These are phyloP conservation scores for Ascochyta koolunga DNA, from an alignment of 2,329 filamentous ascomycete genomes.

Conservation along the genomic window DNA sequence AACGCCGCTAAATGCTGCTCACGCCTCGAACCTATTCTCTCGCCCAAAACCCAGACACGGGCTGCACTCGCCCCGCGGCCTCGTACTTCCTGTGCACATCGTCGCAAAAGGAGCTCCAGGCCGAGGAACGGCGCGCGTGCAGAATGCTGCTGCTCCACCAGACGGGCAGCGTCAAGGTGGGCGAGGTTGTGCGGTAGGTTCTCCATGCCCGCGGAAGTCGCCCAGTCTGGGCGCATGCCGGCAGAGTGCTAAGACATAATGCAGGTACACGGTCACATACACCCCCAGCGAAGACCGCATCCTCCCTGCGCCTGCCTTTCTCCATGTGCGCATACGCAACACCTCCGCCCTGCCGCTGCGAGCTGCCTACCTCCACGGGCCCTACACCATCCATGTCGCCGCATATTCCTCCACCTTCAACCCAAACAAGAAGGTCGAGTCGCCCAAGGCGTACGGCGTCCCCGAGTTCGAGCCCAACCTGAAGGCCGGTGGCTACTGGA, in stretches of 20 bases:
- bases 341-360: conserved; percentile 87
- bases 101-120: conserved; percentile 42
- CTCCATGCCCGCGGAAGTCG: conserved; percentile 13
- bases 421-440: conserved; percentile 77
- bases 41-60: conserved; percentile 45
- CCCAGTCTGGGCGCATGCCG: conserved; percentile 3
- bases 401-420: conserved; percentile 85
- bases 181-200: conserved; percentile 83
- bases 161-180: conserved; percentile 88
- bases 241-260: conserved; percentile 18
- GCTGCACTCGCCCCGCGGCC: conserved; percentile 32
- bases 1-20: conserved; percentile 49
- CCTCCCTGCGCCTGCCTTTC: conserved; percentile 78
- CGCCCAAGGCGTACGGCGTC: conserved; percentile 72
- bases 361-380: conserved; percentile 94
- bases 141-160: conserved; percentile 91
- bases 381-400: conserved; percentile 87
- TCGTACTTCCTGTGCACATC: conserved; percentile 43
- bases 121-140: conserved; percentile 39
- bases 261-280: conserved; percentile 82
- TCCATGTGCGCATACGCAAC: conserved; percentile 90
- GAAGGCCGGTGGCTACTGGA: conserved; percentile 90
- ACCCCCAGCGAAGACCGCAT: conserved; percentile 88
- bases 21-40: conserved; percentile 49
- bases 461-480: conserved; percentile 96